phyloP scores from a whole-genome alignment of 2,329 filamentous ascomycete species.

The Incumbomyces lentus region DNA sequence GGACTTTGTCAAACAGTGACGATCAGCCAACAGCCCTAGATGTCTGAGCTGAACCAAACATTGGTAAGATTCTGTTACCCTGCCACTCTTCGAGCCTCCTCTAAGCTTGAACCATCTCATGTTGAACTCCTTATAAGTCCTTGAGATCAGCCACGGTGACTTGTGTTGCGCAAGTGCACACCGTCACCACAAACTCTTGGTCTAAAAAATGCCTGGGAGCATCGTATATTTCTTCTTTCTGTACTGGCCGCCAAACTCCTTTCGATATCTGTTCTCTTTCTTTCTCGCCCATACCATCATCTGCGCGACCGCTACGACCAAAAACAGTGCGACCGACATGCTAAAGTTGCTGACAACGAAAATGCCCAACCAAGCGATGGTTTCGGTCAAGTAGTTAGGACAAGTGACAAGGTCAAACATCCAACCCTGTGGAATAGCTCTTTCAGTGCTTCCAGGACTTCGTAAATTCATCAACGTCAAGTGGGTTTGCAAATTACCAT shows the following conservation, averaged over 20 bases:
- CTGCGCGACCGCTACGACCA: slow-evolving; percentile 58
- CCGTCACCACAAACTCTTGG: not conserved
- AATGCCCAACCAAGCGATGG: slow-evolving; percentile 75
- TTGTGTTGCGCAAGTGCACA: no score
- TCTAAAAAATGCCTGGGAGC: slow-evolving; percentile 60
- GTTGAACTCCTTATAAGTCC: no score
- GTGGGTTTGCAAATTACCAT: slow-evolving; percentile 72
- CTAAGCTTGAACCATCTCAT: no score
- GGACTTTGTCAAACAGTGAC: not conserved
- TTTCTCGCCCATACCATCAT: slow-evolving; percentile 84
- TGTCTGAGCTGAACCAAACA: not conserved
- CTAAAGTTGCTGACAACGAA: slow-evolving; percentile 64
- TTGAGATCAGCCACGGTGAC: no score
- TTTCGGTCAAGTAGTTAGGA: slow-evolving; percentile 95
- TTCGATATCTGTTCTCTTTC: slow-evolving; percentile 83
- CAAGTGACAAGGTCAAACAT: slow-evolving; percentile 83
- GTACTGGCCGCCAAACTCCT: slow-evolving; percentile 86
- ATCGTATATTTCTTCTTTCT: slow-evolving; percentile 86
- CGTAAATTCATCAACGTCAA: slow-evolving; percentile 67
- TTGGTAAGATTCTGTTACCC: no score
- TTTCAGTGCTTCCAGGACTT: slow-evolving; percentile 67
- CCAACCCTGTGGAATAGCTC: slow-evolving; percentile 76
- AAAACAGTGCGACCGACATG: slow-evolving; percentile 68
- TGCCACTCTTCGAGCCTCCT: no score
- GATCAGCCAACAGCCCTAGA: not conserved